phyloP scores from a whole-genome alignment of 1,284 basidiomycete species.

The Papiliotrema fonsecae region DNA sequence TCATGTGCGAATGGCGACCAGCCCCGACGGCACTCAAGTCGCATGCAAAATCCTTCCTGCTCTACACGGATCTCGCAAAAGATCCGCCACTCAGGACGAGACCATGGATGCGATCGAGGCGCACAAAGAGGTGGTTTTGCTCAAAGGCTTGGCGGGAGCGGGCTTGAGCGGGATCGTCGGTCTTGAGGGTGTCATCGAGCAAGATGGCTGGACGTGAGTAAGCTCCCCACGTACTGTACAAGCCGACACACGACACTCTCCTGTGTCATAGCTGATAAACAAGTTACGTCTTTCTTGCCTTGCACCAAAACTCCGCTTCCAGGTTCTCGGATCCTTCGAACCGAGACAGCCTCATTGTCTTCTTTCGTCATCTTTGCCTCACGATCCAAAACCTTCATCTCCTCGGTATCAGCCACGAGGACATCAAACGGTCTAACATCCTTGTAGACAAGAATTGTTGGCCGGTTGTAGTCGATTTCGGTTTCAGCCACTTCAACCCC shows the following conservation, averaged over 20 bases:
- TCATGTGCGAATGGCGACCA: constrained; percentile 45
- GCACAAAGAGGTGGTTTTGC: constrained; percentile 45
- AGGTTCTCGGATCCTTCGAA: constrained; percentile 8
- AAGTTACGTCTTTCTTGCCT: constrained; percentile 39
- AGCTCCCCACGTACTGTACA: neutral
- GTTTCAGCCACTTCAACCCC: constrained; percentile 41
- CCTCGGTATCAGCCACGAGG: constrained; percentile 43
- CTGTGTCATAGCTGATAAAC: too few species aligned
- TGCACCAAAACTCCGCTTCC: constrained; percentile 24
- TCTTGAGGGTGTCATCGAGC: constrained; percentile 41
- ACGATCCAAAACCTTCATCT: constrained; percentile 35
- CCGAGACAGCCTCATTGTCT: constrained; percentile 14
- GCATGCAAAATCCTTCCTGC: constrained; percentile 49
- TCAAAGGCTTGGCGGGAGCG: constrained; percentile 40
- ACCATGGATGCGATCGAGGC: constrained; percentile 43
- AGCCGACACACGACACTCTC: too few species aligned
- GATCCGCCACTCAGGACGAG: constrained; percentile 24
- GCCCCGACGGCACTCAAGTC: constrained; percentile 32
- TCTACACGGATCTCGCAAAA: constrained; percentile 15
- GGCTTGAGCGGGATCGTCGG: constrained; percentile 37
- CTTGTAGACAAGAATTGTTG: constrained; percentile 21
- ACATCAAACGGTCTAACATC: constrained; percentile 45
- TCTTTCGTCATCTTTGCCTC: constrained; percentile 38
- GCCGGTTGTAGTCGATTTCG: constrained; percentile 42
- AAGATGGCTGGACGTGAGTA: constrained; percentile 45